phyloP scores from a whole-genome alignment of 2,329 filamentous ascomycete genomes.

The Byssoonygena ceratinophila region DNA sequence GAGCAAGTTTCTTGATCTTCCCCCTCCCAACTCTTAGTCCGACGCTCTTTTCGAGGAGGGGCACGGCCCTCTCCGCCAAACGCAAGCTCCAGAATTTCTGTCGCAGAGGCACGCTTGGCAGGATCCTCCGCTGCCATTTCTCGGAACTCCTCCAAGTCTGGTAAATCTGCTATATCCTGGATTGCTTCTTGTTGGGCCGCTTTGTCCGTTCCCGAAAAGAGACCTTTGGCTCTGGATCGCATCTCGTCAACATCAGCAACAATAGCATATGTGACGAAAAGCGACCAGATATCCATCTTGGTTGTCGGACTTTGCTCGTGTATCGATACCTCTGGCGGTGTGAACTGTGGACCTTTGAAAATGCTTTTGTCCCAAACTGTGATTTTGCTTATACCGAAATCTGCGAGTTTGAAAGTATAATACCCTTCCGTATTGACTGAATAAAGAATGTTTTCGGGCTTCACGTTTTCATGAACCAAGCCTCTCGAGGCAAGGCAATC shows the following conservation, averaged over 20 bases:
- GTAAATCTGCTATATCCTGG: too few relatives aligned
- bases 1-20: background rate
- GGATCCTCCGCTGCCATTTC: conserved; percentile 20
- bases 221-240: background rate
- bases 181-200: background rate
- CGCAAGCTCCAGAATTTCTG: conserved; percentile 20
- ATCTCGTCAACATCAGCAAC: background rate
- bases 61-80: conserved; percentile 17
- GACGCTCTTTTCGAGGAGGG: conserved; percentile 14
- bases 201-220: background rate
- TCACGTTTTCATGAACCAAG: conserved; percentile 19
- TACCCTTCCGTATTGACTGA: background rate
- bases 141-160: background rate
- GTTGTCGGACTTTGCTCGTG: background rate
- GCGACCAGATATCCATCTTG: conserved; percentile 20
- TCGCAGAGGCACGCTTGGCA: conserved; percentile 20
- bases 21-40: too few relatives aligned
- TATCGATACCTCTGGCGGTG: conserved; percentile 17
- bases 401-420: conserved; percentile 19
- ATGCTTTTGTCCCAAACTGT: conserved; percentile 3
- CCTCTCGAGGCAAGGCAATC: conserved; percentile 16
- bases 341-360: conserved; percentile 15
- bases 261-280: conserved; percentile 12
- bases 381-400: conserved; percentile 20
- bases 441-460: conserved; percentile 22